Conservation (phyloP, 2,329 filamentous ascomycete species). For the Zelopaecilomyces penicillatus region DNA sequence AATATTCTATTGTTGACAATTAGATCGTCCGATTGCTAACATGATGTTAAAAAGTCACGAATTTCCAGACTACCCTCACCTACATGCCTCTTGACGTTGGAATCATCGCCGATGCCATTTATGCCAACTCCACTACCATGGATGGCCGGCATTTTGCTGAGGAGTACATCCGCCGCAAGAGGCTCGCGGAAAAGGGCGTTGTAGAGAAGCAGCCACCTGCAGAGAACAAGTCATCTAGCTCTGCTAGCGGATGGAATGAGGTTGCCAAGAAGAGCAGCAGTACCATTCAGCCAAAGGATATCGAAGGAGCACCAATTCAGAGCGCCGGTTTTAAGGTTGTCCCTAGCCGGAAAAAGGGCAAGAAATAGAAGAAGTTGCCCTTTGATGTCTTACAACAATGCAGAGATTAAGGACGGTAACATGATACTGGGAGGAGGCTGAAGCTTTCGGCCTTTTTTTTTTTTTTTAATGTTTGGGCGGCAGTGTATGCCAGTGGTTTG, state of each 20-base stretch:
- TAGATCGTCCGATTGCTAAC: not conserved
- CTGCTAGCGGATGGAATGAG: constrained; percentile 79
- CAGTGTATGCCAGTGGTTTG: too few species aligned
- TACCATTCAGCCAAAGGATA: constrained; percentile 30
- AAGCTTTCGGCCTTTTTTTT: too few species aligned
- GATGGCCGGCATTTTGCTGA: constrained; percentile 90
- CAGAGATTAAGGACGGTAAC: too few species aligned
- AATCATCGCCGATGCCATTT: constrained; percentile 84
- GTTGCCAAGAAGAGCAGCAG: constrained; percentile 83
- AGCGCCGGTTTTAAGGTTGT: constrained; percentile 79
- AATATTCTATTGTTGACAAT: not conserved
- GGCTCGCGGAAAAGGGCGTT: constrained; percentile 85
- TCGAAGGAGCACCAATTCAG: constrained; percentile 31
- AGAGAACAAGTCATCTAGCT: constrained; percentile 38
- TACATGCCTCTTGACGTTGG: constrained; percentile 68
- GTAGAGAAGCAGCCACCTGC: constrained; percentile 62
- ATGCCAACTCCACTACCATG: constrained; percentile 78
- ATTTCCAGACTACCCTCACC: constrained; percentile 69
- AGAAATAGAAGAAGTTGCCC: constrained; percentile 44
- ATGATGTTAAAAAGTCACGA: constrained; percentile 50
- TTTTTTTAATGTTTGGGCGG: too few species aligned
- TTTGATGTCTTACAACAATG: constrained; percentile 3
- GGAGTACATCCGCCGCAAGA: constrained; percentile 88
- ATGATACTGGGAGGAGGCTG: too few species aligned
- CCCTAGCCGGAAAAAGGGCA: constrained; percentile 83